phyloP scores from a whole-genome alignment of 306 rosid genomes.

The Betula pendula region DNA sequence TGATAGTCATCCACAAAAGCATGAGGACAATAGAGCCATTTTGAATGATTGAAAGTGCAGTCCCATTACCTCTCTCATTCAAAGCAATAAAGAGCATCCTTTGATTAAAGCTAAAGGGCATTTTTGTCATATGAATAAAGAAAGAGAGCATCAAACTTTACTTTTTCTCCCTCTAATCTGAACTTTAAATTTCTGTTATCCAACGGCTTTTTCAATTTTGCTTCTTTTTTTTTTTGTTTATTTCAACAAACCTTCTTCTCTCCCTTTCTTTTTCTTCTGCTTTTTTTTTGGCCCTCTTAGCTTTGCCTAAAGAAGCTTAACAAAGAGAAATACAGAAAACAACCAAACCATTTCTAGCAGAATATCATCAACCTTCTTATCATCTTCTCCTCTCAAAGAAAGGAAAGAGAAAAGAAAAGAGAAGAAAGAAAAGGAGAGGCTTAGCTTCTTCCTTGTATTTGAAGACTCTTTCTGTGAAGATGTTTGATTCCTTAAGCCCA shows the following conservation, averaged over 20 bases:
- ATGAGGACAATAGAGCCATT: constrained; percentile 52
- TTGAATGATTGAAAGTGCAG: constrained; percentile 62
- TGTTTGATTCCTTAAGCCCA: constrained; percentile 76
- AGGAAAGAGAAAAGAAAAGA: constrained; percentile 45
- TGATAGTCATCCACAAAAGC: constrained; percentile 34
- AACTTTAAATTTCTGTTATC: constrained; percentile 78
- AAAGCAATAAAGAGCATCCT: constrained; percentile 66
- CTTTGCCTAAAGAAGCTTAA: constrained; percentile 59
- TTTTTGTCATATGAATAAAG: constrained; percentile 60
- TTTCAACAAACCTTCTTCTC: constrained; percentile 31
- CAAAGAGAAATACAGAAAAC: constrained; percentile 41
- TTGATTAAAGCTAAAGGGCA: constrained; percentile 84
- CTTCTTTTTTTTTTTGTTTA: constrained; percentile 17
- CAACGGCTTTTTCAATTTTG: constrained; percentile 51
- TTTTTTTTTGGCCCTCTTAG: constrained; percentile 34
- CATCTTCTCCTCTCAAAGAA: constrained; percentile 38
- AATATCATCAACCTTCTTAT: constrained; percentile 43
- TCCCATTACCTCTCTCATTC: constrained; percentile 49
- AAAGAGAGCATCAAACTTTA: constrained; percentile 57
- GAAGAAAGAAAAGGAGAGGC: constrained; percentile 44
- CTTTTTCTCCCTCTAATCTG: constrained; percentile 53
- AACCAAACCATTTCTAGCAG: constrained; percentile 38
- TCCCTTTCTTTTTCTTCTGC: constrained; percentile 28
- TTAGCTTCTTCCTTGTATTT: constrained; percentile 71
- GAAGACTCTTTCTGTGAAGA: constrained; percentile 65